These are phyloP conservation scores for Volvariella surrecta DNA, from an alignment of 1,284 basidiomycete genomes.

Conservation along the genomic window DNA sequence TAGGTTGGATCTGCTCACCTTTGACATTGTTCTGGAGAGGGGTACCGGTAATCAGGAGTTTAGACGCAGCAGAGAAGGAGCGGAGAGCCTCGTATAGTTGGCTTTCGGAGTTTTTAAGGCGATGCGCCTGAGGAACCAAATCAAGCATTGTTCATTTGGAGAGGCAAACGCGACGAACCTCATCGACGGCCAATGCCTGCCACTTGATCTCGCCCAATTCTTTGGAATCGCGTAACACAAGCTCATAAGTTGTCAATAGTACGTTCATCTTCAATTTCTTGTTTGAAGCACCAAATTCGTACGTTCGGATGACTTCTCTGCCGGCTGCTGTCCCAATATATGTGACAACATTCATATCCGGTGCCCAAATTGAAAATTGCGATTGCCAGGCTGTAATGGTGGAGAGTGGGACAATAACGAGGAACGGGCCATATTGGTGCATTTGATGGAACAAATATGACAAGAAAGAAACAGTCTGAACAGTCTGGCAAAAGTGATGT, in stretches of 20 bases:
- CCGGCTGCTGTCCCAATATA: conserved; percentile 91
- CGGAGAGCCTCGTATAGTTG: conserved; percentile 94
- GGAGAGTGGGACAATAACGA: conserved; percentile 96
- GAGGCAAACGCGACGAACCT: conserved; percentile 41
- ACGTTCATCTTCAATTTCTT: conserved; percentile 97
- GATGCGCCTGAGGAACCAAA: conserved; percentile 67
- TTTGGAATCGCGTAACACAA: conserved; percentile 86
- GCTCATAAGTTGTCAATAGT: conserved; percentile 94
- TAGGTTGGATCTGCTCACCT: conserved; percentile 37
- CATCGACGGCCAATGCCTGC: conserved; percentile 95
- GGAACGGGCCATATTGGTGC: conserved; percentile 94
- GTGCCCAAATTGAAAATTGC: conserved; percentile 94
- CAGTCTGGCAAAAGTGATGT: conserved; percentile 47
- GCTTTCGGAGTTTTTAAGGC: conserved; percentile 96
- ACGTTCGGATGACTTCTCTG: conserved; percentile 86
- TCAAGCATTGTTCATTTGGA: too few relatives aligned
- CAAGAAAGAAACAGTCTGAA: conserved; percentile 94
- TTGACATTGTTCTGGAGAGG: conserved; percentile 99
- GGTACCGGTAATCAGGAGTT: conserved; percentile 96
- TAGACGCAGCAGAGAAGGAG: conserved; percentile 85
- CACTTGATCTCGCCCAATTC: conserved; percentile 94
- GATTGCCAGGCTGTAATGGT: conserved; percentile 98
- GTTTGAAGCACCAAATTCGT: conserved; percentile 84
- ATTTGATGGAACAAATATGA: conserved; percentile 93
- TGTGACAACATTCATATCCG: conserved; percentile 93